These are phyloP conservation scores for Hysterium pulicare DNA, from an alignment of 2,329 filamentous ascomycete species.

Conservation along the genomic window DNA sequence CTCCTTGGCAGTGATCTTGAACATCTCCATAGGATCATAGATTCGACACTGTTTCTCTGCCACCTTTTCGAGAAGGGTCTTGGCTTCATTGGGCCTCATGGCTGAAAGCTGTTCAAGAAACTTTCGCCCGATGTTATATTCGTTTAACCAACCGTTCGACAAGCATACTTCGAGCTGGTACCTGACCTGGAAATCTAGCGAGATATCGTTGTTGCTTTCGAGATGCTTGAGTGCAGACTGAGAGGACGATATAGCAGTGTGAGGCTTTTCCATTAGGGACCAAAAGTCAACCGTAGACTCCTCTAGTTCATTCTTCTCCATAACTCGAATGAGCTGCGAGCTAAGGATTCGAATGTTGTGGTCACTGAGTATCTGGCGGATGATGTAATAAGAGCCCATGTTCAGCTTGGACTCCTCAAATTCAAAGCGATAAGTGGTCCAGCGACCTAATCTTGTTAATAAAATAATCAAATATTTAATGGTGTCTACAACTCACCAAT, in stretches of 20 bases:
- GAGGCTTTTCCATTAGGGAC: slow-evolving; percentile 23
- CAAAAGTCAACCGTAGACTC: too few relatives aligned
- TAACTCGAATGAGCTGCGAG: slow-evolving; percentile 43
- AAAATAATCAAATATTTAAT: slow-evolving; percentile 3
- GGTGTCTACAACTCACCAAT: slow-evolving; percentile 45
- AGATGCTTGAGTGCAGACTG: slow-evolving; percentile 27
- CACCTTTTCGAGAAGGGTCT: slow-evolving; percentile 69
- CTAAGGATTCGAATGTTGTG: slow-evolving; percentile 63
- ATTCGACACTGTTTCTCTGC: slow-evolving; percentile 61
- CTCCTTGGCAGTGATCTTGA: slow-evolving; percentile 48
- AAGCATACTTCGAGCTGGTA: slow-evolving; percentile 94
- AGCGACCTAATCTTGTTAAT: slow-evolving; percentile 46
- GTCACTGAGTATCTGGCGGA: slow-evolving; percentile 60
- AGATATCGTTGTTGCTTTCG: slow-evolving; percentile 18
- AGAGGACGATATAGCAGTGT: slow-evolving; percentile 10
- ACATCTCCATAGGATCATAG: slow-evolving; percentile 70
- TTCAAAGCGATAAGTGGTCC: slow-evolving; percentile 58
- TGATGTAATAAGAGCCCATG: slow-evolving; percentile 36
- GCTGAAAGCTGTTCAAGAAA: slow-evolving; percentile 64
- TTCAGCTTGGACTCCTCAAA: slow-evolving; percentile 39
- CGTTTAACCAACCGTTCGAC: slow-evolving; percentile 72
- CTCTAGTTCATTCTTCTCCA: slow-evolving; percentile 10
- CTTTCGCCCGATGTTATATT: slow-evolving; percentile 64
- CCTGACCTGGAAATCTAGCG: slow-evolving; percentile 61
- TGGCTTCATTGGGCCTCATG: slow-evolving; percentile 54